phyloP scores from a whole-genome alignment of 495 filamentous ascomycete genomes.

The Penicilliopsis zonata region DNA sequence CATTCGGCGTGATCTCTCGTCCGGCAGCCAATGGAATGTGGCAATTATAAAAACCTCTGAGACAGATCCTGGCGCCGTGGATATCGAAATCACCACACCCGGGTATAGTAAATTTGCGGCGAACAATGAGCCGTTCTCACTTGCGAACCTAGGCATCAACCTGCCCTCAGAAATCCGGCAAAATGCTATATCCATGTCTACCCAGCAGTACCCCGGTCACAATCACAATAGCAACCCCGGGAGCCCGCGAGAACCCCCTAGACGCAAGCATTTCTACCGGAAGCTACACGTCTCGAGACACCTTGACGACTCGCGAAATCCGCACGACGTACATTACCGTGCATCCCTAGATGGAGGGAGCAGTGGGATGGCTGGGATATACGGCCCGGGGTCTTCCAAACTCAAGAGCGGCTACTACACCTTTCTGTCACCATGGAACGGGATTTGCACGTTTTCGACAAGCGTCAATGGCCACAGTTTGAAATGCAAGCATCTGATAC shows the following conservation, averaged over 20 bases:
- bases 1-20: conserved; percentile 75
- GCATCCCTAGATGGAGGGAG: conserved; percentile 7
- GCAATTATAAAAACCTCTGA: conserved; percentile 48
- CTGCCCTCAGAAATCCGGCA: conserved; percentile 13
- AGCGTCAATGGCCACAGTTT: conserved; percentile 61
- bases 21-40: conserved; percentile 81
- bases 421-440: conserved; percentile 78
- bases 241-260: conserved; percentile 6
- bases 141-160: conserved; percentile 19
- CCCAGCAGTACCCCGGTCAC: too few species aligned
- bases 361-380: conserved; percentile 3
- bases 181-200: not conserved
- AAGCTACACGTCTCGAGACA: conserved; percentile 23
- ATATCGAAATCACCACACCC: conserved; percentile 49
- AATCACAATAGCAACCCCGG: too few species aligned
- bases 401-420: conserved; percentile 38
- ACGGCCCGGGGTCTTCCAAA: conserved; percentile 11
- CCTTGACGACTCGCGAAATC: conserved; percentile 9
- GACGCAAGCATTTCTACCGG: conserved; percentile 26
- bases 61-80: conserved; percentile 26
- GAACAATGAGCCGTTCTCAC: conserved; percentile 21
- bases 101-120: conserved; percentile 50
- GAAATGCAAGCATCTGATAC: conserved; percentile 63
- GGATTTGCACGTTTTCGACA: conserved; percentile 70
- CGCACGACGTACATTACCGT: conserved; percentile 7